Base-by-base conservation (phyloP, 2,329 filamentous ascomycete species). In the Didymella sp. region DNA sequence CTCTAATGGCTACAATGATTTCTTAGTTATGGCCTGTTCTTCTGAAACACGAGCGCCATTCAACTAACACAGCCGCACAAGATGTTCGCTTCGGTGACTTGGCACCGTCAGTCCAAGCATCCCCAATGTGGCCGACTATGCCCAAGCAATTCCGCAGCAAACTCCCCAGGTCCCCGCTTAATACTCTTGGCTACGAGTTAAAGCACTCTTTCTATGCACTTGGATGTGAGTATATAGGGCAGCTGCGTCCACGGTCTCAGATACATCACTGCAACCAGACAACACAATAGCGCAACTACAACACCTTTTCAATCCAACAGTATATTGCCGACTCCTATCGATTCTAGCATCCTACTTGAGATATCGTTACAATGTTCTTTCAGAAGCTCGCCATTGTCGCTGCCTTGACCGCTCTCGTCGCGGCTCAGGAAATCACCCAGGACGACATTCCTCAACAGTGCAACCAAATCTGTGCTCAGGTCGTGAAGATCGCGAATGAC, bases 401-500 rank as follows among this genome's bases (percentile, higher is more conserved):
- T 35, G 38, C 60, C 31, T 57, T 71, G 47, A 56, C 60, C 27
- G 63, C 67, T 7, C 35, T 72, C 28, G 61, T 56, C 40, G 51
- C 62, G 30, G 66, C 66, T 9, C 63, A 71, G 44, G 70, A 74
- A n/a, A 60, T 74, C 48, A 65, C 67, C 50, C 60, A 68, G 56
- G 58, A 69, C 53, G 69, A 74, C 27, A 64, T 75, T 19, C 73
- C 73, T 9, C 40, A 31, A 17, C 63, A 70, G 46, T 75, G 73
- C 63, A 64, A 57, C 2, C 58, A 62, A 15, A 52, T 71, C n/a
- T 74, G 72, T 59, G 56, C 66, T 6, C 52, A 61, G 27, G 63
- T 73, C 9, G 62, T 69, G 9, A 56, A 55, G 9, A 62, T 71
- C 13, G 51, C 67, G n/a, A 57, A 48, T 13, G 55, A 63, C 35